These are phyloP conservation scores for Colletotrichum melonis DNA, from an alignment of 2,329 filamentous ascomycete species.

Conservation along the genomic window DNA sequence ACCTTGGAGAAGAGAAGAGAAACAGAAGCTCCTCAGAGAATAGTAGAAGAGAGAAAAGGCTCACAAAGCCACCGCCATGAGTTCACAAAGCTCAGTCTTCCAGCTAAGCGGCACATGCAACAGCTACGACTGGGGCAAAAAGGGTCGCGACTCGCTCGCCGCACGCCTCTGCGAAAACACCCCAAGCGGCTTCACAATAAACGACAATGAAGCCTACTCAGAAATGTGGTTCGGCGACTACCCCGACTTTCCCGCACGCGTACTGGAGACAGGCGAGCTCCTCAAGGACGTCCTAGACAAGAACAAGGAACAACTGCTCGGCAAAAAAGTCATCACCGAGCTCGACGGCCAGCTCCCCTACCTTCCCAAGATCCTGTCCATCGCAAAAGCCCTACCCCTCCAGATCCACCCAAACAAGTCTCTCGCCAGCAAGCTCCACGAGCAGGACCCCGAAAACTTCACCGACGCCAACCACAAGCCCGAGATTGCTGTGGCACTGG, in stretches of 20 bases:
- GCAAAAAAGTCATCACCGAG: constrained; percentile 70
- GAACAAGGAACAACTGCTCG: constrained; percentile 72
- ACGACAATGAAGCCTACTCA: constrained; percentile 72
- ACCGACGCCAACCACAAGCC: constrained; percentile 83
- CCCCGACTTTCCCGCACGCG: constrained; percentile 74
- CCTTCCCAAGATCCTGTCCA: constrained; percentile 77
- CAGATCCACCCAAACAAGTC: constrained; percentile 81
- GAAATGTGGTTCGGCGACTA: constrained; percentile 85
- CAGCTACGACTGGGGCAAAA: constrained; percentile 78
- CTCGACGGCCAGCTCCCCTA: constrained; percentile 74
- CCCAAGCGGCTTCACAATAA: constrained; percentile 71
- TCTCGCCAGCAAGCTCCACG: constrained; percentile 72
- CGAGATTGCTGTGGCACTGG: constrained; percentile 79
- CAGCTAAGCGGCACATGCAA: constrained; percentile 61
- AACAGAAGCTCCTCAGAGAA: too few species aligned
- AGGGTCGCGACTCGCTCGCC: constrained; percentile 73
- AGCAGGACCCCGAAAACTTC: constrained; percentile 72
- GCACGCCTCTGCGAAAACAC: constrained; percentile 74
- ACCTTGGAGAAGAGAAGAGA: too few species aligned
- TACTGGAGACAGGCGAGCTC: constrained; percentile 70
- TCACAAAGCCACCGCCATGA: constrained; percentile 7
- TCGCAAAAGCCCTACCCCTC: constrained; percentile 78
- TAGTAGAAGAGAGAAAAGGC: not conserved
- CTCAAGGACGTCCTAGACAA: constrained; percentile 73
- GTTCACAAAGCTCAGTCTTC: constrained; percentile 48